A percentile compares a stretch with the other conserved stretches of the same genome.
Evolutionary conservation across 129 eudicot genomes (phyloP).

Genomic region (Flaveria ramosissima): DNA sequence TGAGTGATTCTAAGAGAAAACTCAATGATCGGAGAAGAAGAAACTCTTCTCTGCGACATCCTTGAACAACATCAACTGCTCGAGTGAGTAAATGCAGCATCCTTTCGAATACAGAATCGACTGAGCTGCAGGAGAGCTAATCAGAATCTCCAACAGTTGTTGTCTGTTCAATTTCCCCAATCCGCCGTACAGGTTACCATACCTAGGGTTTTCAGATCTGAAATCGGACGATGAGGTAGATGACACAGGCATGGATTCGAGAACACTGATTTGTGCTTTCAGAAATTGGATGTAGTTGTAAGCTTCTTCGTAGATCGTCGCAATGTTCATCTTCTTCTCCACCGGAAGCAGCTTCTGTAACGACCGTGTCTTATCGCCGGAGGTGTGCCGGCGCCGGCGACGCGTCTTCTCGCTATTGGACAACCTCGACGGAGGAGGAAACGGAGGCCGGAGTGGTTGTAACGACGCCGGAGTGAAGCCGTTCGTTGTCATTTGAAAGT

Average conservation of each 20-base stretch:
- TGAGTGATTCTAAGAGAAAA: conserved; percentile 4
- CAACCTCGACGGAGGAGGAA: conserved; percentile 10
- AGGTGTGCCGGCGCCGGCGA: conserved; percentile 21
- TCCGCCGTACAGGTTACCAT: conserved; percentile 9
- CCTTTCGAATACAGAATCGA: conserved; percentile 43
- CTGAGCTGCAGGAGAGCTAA: conserved; percentile 65
- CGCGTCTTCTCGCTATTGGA: not conserved
- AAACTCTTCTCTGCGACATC: conserved; percentile 32
- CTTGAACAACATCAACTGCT: conserved; percentile 45
- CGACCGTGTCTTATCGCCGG: conserved; percentile 49
- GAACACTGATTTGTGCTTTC: conserved; percentile 55
- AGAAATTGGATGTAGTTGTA: conserved; percentile 60
- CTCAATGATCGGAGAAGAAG: conserved; percentile 20
- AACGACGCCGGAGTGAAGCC: conserved; percentile 16
- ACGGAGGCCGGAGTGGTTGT: not conserved
- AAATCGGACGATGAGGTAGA: conserved; percentile 5
- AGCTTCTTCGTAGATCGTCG: conserved; percentile 58
- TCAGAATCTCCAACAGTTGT: conserved; percentile 59
- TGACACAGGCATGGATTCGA: conserved; percentile 53
- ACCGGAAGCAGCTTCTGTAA: conserved; percentile 57
- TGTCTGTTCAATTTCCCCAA: conserved; percentile 56
- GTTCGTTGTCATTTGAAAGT: conserved; percentile 20
- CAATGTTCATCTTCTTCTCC: conserved; percentile 56
- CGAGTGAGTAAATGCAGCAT: conserved; percentile 52
- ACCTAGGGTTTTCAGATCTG: conserved; percentile 20